Base-by-base conservation (phyloP, 2,329 filamentous ascomycete species). In the Arthrinium phaeospermum region DNA sequence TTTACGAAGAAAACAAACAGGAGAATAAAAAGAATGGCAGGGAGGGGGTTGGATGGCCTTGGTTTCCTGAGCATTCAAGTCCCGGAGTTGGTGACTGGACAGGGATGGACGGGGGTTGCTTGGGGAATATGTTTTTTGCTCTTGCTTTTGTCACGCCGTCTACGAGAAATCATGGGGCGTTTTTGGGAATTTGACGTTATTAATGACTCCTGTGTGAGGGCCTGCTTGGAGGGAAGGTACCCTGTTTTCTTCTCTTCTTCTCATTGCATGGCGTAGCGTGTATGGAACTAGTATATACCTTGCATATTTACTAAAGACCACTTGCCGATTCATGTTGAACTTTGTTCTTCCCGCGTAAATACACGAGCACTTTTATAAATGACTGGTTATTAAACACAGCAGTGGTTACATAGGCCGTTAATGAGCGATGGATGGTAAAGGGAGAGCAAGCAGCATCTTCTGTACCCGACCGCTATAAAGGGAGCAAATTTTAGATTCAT, bases 121-220 rank as follows among this genome's bases (percentile, higher is more conserved):
- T n/a, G 46, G 45, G 41, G 41, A 68, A 68, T 46, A 24, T 45
- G 37, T 1, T 68, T 68, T 27, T 30, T 46, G 44, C 67, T 46
- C 41, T 68, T 68, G 67, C 44, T 47, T 68, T 68, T 68, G 22
- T 67, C 45, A 71, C 69, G 49, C 46, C 51, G 69, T 71, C 73
- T 72, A 75, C 71, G 74, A 76, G 67, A 75, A 57, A 75, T 72
- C 73, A 75, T 69, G 53, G 71, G 75, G 75, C 74, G 75, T 76
- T 76, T 70, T 57, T 22, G 71, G 69, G 41, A 37, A 37, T 67
- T 24, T 69, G 70, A 74, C 68, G 67, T 74, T 71, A 61, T 53
- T 74, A 72, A 24, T 73, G 72, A 74, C 68, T 72, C 27, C 27
- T 37, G 24, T 19, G 41, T 14, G 67, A 68, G 41, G 41, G 45